Conservation (phyloP, 2,329 filamentous ascomycete species). For the Trichoderma sp. region DNA sequence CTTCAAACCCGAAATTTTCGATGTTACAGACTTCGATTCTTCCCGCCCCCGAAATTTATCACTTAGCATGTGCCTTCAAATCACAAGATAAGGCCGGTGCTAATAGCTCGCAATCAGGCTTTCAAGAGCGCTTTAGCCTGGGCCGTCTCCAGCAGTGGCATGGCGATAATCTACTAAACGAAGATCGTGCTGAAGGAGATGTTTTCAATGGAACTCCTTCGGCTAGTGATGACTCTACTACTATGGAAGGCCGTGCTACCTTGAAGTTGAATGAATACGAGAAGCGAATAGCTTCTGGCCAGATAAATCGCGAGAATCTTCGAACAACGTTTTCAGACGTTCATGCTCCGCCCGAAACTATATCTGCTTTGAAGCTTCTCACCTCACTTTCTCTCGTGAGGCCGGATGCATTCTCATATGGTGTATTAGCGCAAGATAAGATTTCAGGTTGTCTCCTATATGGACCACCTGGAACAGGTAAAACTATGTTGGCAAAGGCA, state of each 20-base stretch:
- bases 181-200: conserved; percentile 26
- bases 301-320: conserved; percentile 78
- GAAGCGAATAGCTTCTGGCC: conserved; percentile 74
- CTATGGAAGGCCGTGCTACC: conserved; percentile 26
- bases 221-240: conserved; percentile 30
- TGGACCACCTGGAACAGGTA: conserved; percentile 78
- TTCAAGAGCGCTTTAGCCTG: conserved; percentile 34
- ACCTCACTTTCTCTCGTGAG: conserved; percentile 83
- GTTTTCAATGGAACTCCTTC: conserved; percentile 29
- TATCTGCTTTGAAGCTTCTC: conserved; percentile 82
- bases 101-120: conserved; percentile 26
- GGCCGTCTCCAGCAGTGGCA: conserved; percentile 33
- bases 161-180: conserved; percentile 33
- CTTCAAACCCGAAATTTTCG: conserved; percentile 27
- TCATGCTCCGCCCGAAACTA: conserved; percentile 76
- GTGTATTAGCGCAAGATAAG: conserved; percentile 84
- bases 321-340: conserved; percentile 85
- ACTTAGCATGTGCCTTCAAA: conserved; percentile 36
- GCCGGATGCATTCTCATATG: conserved; percentile 94
- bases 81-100: conserved; percentile 22
- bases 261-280: conserved; percentile 70
- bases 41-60: conserved; percentile 40
- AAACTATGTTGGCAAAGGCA: conserved; percentile 67
- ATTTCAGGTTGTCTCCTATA: conserved; percentile 88
- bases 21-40: conserved; percentile 37